These are phyloP conservation scores for Rhizoclosmatium sp. DNA, from an alignment of 192 early-diverging fungal species.

Conservation along the genomic window DNA sequence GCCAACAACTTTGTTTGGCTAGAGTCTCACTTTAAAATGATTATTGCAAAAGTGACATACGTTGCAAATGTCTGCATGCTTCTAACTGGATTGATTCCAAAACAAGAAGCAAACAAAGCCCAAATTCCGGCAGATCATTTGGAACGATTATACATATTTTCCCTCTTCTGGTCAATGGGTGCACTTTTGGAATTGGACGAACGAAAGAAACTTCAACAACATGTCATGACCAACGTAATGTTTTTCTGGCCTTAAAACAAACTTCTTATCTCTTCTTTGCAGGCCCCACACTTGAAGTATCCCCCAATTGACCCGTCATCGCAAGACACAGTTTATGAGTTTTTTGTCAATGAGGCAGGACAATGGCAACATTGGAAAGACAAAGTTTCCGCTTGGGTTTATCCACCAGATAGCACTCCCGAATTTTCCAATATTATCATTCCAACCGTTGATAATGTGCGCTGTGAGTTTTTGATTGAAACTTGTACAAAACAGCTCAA, in stretches of 20 bases:
- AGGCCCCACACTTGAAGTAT: slow-evolving; percentile 62
- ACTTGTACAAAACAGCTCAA: slow-evolving; percentile 63
- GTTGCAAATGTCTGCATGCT: slow-evolving; percentile 61
- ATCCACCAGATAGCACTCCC: slow-evolving; percentile 64
- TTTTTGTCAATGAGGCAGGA: slow-evolving; percentile 65
- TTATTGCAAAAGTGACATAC: slow-evolving; percentile 58
- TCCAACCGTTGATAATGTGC: slow-evolving; percentile 70
- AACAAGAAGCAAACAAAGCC: slow-evolving; percentile 63
- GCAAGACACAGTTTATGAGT: slow-evolving; percentile 69
- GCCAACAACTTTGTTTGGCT: slow-evolving; percentile 52
- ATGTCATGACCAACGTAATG: slow-evolving; percentile 42
- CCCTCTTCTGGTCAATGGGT: slow-evolving; percentile 66
- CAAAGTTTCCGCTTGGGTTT: slow-evolving; percentile 59
- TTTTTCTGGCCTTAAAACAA: slow-evolving; percentile 45
- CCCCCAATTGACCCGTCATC: slow-evolving; percentile 60
- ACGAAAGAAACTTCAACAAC: slow-evolving; percentile 65
- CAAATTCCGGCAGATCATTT: slow-evolving; percentile 58
- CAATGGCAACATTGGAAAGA: slow-evolving; percentile 72
- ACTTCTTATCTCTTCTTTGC: slow-evolving; percentile 45
- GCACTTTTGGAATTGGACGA: slow-evolving; percentile 70
- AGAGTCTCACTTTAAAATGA: slow-evolving; percentile 69
- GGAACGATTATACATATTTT: slow-evolving; percentile 65
- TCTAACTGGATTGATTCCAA: slow-evolving; percentile 65
- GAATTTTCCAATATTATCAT: slow-evolving; percentile 73
- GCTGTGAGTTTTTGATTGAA: slow-evolving; percentile 69